A percentile compares a stretch with the other conserved stretches of the same genome.
Conservation (phyloP, 768 basidiomycete genomes). For the Rossbeevera mucosa region DNA sequence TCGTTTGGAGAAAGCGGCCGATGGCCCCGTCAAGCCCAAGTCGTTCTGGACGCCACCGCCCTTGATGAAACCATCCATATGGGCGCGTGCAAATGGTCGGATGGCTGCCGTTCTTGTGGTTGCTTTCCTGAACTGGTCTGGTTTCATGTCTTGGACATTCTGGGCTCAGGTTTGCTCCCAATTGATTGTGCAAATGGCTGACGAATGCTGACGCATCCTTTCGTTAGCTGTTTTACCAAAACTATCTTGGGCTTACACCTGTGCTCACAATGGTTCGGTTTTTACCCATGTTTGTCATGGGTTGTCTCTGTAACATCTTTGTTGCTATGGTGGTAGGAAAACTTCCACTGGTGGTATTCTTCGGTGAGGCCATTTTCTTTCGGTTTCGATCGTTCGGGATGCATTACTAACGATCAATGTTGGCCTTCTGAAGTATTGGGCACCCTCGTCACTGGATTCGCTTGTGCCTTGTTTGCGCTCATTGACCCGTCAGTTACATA, state of each 20-base stretch:
- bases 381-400: neutral
- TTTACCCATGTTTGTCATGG: conserved; percentile 67
- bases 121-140: conserved; percentile 61
- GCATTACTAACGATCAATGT: neutral
- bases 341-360: conserved; percentile 51
- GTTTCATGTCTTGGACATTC: conserved; percentile 52
- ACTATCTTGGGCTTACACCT: conserved; percentile 50
- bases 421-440: conserved; percentile 39
- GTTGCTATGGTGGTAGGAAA: conserved; percentile 56
- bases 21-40: conserved; percentile 10
- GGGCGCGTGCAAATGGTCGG: conserved; percentile 57
- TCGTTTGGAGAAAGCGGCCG: conserved; percentile 43
- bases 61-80: conserved; percentile 58
- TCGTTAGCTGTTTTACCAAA: conserved; percentile 65
- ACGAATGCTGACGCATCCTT: neutral
- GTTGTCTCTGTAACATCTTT: conserved; percentile 58
- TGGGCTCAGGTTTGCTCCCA: conserved; percentile 39
- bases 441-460: conserved; percentile 51
- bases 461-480: conserved; percentile 63
- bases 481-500: conserved; percentile 54
- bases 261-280: conserved; percentile 61
- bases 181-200: neutral
- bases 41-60: conserved; percentile 49
- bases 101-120: conserved; percentile 59
- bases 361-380: conserved; percentile 38